Conservation (phyloP, 2,329 filamentous ascomycete species). For the Fusarium sp. region DNA sequence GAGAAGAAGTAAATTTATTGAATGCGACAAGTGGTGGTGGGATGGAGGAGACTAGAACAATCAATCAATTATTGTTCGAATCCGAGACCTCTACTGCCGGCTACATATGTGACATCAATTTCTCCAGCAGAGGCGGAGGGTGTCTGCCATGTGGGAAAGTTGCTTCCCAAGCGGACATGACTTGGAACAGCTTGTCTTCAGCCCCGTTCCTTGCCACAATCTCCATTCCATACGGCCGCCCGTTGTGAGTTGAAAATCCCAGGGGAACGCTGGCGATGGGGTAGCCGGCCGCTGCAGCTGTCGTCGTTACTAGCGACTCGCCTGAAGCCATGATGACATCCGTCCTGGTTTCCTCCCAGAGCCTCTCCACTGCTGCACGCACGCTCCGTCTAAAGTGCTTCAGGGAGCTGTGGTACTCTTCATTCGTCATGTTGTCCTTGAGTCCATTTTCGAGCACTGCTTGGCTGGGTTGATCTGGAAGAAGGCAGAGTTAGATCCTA, state of each 20-base stretch:
- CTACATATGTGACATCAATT: background rate
- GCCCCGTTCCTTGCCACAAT: constrained; percentile 7
- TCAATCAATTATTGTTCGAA: too few species aligned
- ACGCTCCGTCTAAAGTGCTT: constrained; percentile 2
- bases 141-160: constrained; percentile 12
- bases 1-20: too few species aligned
- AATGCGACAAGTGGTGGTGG: too few species aligned
- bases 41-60: too few species aligned
- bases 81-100: background rate
- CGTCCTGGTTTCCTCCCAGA: constrained; percentile 3
- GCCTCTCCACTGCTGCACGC: constrained; percentile 4
- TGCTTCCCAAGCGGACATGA: constrained; percentile 24
- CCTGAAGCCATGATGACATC: constrained; percentile 24
- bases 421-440: constrained; percentile 1
- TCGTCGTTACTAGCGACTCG: constrained; percentile 17
- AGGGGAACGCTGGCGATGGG: constrained; percentile 13
- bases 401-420: constrained; percentile 6
- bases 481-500: background rate
- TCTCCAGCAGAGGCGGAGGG: background rate
- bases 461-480: constrained; percentile 13
- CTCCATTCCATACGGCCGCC: constrained; percentile 14
- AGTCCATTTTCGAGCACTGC: constrained; percentile 7
- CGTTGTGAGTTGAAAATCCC: constrained; percentile 6
- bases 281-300: constrained; percentile 11
- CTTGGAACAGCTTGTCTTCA: constrained; percentile 12